Conservation (phyloP, 441 rosid species). For the Isatis lusitanica region DNA sequence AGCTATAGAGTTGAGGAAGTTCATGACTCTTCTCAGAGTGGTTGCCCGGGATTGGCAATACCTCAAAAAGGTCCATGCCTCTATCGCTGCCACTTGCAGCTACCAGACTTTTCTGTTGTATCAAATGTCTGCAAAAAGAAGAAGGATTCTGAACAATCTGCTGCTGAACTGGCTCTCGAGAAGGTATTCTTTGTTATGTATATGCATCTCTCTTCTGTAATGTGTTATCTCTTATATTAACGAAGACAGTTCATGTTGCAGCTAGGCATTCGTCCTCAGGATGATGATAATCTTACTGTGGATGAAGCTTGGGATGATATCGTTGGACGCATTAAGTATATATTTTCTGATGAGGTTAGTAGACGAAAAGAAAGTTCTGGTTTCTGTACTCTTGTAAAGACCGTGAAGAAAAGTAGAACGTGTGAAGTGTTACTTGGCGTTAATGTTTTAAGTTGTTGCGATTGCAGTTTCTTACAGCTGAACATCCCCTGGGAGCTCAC, state of each 20-base stretch:
- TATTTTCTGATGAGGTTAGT: slow-evolving; percentile 88
- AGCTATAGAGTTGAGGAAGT: slow-evolving; percentile 74
- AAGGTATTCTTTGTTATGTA: slow-evolving; percentile 43
- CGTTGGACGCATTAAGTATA: slow-evolving; percentile 48
- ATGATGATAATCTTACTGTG: slow-evolving; percentile 50
- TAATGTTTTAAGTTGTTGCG: slow-evolving; percentile 4
- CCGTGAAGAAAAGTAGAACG: neutral
- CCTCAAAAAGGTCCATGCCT: slow-evolving; percentile 76
- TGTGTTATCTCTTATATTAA: slow-evolving; percentile 5
- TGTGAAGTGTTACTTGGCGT: neutral
- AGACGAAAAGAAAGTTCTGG: neutral
- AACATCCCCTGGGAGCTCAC: slow-evolving; percentile 81
- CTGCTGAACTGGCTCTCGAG: slow-evolving; percentile 80
- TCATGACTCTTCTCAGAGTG: slow-evolving; percentile 54
- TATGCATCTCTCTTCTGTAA: neutral
- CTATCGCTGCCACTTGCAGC: slow-evolving; percentile 77
- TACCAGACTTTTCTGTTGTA: slow-evolving; percentile 67
- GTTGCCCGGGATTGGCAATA: slow-evolving; percentile 80
- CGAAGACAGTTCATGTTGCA: slow-evolving; percentile 39
- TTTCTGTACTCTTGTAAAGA: neutral
- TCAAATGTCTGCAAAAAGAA: slow-evolving; percentile 68
- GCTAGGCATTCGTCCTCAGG: slow-evolving; percentile 61
- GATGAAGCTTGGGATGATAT: slow-evolving; percentile 72
- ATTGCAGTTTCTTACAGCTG: slow-evolving; percentile 66
- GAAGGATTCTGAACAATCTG: slow-evolving; percentile 93